Percentiles rank a stretch among this genome's conserved stretches.
Conservation (phyloP, 805 yeast species). For the Hanseniaspora vineae region DNA sequence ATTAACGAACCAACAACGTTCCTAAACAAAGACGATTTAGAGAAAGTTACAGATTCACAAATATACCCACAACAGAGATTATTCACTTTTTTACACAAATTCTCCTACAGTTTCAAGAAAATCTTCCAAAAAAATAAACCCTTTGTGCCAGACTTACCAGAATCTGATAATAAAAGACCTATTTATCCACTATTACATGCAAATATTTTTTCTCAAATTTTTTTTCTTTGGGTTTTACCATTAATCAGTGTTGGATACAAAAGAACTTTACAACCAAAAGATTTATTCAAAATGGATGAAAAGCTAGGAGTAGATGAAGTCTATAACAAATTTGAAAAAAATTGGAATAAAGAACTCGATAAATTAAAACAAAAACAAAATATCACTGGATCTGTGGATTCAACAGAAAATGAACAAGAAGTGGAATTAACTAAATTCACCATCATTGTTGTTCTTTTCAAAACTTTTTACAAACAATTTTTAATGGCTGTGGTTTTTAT, state of each 20-base stretch:
- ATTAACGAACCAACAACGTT: conserved; percentile 6
- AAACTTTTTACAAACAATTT: conserved; percentile 38
- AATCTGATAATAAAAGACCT: conserved; percentile 33
- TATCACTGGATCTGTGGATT: no score
- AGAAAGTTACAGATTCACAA: conserved; percentile 23
- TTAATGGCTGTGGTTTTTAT: conserved; percentile 29
- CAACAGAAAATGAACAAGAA: conserved; percentile 3
- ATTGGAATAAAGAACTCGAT: conserved; percentile 22
- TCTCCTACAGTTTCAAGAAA: background rate
- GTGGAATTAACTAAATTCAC: conserved; percentile 2
- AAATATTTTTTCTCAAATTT: conserved; percentile 28
- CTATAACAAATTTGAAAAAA: conserved; percentile 9
- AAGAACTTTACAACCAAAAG: conserved; percentile 37
- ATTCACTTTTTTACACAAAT: conserved; percentile 36
- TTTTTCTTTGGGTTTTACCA: conserved; percentile 36
- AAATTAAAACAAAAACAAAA: conserved; percentile 16
- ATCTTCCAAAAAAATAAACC: conserved; percentile 17
- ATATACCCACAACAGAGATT: conserved; percentile 32
- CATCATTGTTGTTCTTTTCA: conserved; percentile 14
- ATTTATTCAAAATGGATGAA: conserved; percentile 28
- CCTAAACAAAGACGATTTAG: conserved; percentile 22
- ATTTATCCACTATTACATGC: conserved; percentile 34
- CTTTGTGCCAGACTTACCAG: conserved; percentile 36
- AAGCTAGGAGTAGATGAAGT: conserved; percentile 14
- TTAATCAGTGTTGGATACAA: conserved; percentile 39